These are phyloP conservation scores for Arxiozyma heterogenica DNA, from an alignment of 1,139 yeast species.

Conservation along the genomic window DNA sequence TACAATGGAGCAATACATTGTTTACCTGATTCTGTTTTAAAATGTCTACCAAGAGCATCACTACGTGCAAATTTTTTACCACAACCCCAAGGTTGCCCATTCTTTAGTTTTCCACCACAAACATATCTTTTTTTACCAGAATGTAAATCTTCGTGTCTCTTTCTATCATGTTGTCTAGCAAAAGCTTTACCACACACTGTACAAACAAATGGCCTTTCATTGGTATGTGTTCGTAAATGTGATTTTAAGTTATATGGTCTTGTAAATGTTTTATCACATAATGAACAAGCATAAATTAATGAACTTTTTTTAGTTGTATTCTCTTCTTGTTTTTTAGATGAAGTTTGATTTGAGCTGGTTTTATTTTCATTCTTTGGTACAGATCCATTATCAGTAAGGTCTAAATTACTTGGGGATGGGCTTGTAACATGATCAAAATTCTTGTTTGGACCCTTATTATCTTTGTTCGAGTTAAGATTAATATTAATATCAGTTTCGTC, in stretches of 20 bases:
- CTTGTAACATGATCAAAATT: neutral
- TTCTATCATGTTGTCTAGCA: conserved; percentile 91
- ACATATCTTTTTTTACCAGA: conserved; percentile 83
- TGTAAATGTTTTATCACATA: conserved; percentile 82
- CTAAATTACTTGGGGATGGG: neutral
- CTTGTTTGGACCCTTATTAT: neutral
- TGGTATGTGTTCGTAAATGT: conserved; percentile 86
- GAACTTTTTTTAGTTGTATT: conserved; percentile 53
- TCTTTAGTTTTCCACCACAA: conserved; percentile 65
- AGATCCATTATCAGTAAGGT: neutral
- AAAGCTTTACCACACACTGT: conserved; percentile 85
- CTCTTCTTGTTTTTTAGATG: conserved; percentile 6
- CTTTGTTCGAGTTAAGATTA: neutral
- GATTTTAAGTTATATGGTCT: conserved; percentile 88
- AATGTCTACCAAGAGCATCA: conserved; percentile 89
- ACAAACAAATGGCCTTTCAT: conserved; percentile 86
- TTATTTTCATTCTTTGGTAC: neutral
- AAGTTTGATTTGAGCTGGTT: neutral
- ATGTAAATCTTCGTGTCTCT: conserved; percentile 88
- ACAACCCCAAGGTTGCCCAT: conserved; percentile 68
- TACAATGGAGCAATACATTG: conserved; percentile 67
- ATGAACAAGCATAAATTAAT: conserved; percentile 68
- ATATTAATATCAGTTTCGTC: neutral
- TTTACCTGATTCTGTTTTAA: conserved; percentile 87
- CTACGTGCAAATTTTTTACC: conserved; percentile 90